These are phyloP conservation scores for Venturia carpophila DNA, from an alignment of 2,329 filamentous ascomycete species.

Conservation along the genomic window DNA sequence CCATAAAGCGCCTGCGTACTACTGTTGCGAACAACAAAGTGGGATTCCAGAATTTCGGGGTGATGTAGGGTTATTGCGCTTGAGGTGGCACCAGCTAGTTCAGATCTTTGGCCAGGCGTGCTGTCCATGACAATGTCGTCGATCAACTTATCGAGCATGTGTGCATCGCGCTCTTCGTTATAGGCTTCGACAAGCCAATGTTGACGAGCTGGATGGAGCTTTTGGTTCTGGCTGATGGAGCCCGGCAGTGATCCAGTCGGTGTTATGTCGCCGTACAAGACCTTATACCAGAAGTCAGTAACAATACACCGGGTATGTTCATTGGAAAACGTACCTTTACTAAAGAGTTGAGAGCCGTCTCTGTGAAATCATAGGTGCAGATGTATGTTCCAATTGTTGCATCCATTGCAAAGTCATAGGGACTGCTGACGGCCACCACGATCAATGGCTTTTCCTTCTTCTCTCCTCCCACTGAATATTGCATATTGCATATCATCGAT, in stretches of 20 bases:
- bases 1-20: slow-evolving; percentile 86
- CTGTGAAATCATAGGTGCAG: slow-evolving; percentile 94
- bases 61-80: slow-evolving; percentile 69
- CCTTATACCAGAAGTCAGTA: slow-evolving; percentile 50
- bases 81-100: slow-evolving; percentile 61
- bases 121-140: slow-evolving; percentile 59
- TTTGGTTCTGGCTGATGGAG: slow-evolving; percentile 78
- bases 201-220: slow-evolving; percentile 78
- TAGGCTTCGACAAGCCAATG: slow-evolving; percentile 84
- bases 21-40: slow-evolving; percentile 90
- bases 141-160: slow-evolving; percentile 68
- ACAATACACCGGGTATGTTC: slow-evolving; percentile 77
- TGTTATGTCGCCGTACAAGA: slow-evolving; percentile 67
- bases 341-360: slow-evolving; percentile 71
- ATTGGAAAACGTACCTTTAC: slow-evolving; percentile 2
- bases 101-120: slow-evolving; percentile 57
- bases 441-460: slow-evolving; percentile 73
- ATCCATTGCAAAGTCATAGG: slow-evolving; percentile 94
- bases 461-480: slow-evolving; percentile 61
- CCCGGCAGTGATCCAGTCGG: slow-evolving; percentile 53
- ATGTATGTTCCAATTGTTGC: slow-evolving; percentile 84
- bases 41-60: slow-evolving; percentile 64
- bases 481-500: slow-evolving; percentile 86
- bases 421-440: slow-evolving; percentile 87
- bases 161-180: slow-evolving; percentile 67